Base-by-base conservation (phyloP, 148 eudicot species). In the Fallopia convolvulus region DNA sequence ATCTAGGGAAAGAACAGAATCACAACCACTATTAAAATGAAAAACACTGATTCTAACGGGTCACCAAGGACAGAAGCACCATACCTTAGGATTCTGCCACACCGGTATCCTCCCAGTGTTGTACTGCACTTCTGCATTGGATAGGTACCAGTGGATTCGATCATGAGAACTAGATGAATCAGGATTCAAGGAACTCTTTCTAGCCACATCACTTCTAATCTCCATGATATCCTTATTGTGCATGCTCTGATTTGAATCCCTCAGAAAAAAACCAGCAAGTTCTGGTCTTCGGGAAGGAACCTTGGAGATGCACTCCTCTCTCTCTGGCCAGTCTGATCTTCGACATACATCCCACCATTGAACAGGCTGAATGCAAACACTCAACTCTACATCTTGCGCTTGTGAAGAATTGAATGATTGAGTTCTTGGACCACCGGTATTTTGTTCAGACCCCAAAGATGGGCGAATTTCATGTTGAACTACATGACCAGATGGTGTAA, bases 331-430 rank as follows among this genome's bases (percentile, higher is more conserved):
- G 86, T 95, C 97, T 75, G 89, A 89, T 87, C 97, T 88, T 79
- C 99, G 90, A 72, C 99, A 95, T 40, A 95, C 99, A 84, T 95
- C 99, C 99, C 99, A 95, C 86, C 99, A 91, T 46, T 90, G 97
- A 75, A 92, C 58, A 20, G 97, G 90, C 75, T 93, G 90, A 72
- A 86, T 84, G 83, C 91, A 92, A 77, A 95, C 94, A 81, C 81
- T 83, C 56, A 87, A 80, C 63, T 92, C 97, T 74, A 88, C 97
- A 68, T 91, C 97, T 79, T 90, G 99, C 72, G 85, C 72, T 76
- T 86, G 87, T 33, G 74, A 80, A 77, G 82, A 74, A 47, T 89
- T 78, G 48, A 85, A 84, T 26, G 91, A 61, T 71, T 89, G 89
- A 61, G 47, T 76, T 79, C 86, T 89, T 49, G 82, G 70, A 72